Evolutionary conservation across 2,329 filamentous ascomycete genomes (phyloP), one percentile per base, ranked within the genome.

Genomic region (Fusarium sp.): DNA sequence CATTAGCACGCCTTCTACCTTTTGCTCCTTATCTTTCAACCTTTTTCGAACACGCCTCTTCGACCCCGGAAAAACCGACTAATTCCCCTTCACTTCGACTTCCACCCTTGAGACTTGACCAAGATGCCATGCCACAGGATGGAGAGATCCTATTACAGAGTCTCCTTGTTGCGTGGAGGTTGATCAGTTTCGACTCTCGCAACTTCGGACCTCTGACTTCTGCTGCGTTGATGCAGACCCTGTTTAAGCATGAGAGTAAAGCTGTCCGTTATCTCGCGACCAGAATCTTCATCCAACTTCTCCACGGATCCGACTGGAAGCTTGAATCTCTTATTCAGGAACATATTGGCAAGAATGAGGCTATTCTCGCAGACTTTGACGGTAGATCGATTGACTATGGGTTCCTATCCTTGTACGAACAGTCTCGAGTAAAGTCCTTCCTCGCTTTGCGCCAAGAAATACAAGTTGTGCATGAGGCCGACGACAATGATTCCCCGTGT

Each of bases 201-300:
- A 86, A 86, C 6, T 97, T 95, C 75, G 86, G 87, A 11, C 82
- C 81, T 61, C 83, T 89, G 72, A 85, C 94, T 34, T 88, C 88
- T 36, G 89, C 91, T 1, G 85, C 88, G 46, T 87, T 88, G 67
- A 84, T 97, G 43, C 90, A 94, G 79, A 80, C 80, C 31, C 82
- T 97, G 14, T 91, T 97, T 72, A 82, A 84, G 52, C 87, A 91
- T 76, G 75, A 80, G 46, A 84, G 86, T 70, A 82, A 80, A 61
- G 81, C 87, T 17, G 87, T 97, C 51, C 89, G 92, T 79, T 97
- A 95, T 79, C 84, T 98, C 64, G 91, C 94, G 15, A 87, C 97
- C 58, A 89, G 94, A 68, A 88, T 95, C 62, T 92, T 97, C 69
- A 94, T 91, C 75, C 85, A 93, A 67, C 88, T 94, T 59, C 88